Evolutionary conservation across 164 flowering plant genomes (phyloP), one percentile per base, ranked within the genome.

Genomic region (Tinospora cordifolia): DNA sequence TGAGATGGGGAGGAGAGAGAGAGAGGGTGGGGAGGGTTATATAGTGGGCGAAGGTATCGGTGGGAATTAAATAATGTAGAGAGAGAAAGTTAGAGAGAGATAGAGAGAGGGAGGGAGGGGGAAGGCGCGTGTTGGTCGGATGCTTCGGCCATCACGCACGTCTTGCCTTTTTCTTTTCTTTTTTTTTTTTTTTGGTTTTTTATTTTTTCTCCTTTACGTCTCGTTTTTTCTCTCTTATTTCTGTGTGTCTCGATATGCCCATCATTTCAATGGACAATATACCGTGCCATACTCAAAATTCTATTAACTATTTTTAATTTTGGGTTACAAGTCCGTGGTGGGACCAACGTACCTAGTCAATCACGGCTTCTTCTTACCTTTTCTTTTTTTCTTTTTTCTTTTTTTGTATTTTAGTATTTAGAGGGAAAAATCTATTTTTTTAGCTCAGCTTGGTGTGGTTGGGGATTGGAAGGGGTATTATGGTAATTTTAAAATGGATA

Each of bases 61-160:
- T 3, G 38, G 40, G 8, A 26, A 34, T 36, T 19, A 34, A 38
- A n/a, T n/a, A 64, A 41, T 66, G 22, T 8, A 41, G 22, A 58
- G 40, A 46, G 15, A 47, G 25, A 54, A 26, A 14, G 17, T 4
- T n/a, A 54, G 6, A 54, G 60, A 40, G 38, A 51, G 57, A 65
- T 51, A 27, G 39, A 51, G 24, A 51, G 11, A 63, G 19, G 36
- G 36, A 4, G 36, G 36, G 36, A 4, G 36, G 3, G 36, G 36
- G 36, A 1, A 70, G 83, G 82, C 82, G 84, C 83, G 85, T 81
- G 87, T 83, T 66, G 71, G 38, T 65, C 72, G 71, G 77, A 77
- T 72, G 69, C 83, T 74, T 77, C 65, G 82, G 76, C 69, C 75
- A 77, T 86, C 89, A 81, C 87, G 87, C 85, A 81, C 74, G 77